Percentiles rank a stretch among this genome's conserved stretches.
These are phyloP conservation scores for Linaria vulgaris DNA, from an alignment of 257 asterid species.

Conservation along the genomic window DNA sequence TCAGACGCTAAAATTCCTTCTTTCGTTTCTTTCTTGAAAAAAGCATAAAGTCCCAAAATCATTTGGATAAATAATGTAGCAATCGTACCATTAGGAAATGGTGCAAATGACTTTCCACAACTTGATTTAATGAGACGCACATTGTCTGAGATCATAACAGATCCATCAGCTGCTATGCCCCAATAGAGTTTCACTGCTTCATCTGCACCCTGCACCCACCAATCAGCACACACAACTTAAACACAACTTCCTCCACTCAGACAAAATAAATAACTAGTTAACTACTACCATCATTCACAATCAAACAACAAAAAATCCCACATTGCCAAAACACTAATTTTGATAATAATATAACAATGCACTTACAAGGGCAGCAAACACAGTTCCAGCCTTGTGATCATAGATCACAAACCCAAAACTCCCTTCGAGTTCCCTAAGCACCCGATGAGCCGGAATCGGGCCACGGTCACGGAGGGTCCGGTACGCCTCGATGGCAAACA, in stretches of 20 bases:
- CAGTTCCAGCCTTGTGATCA: slow-evolving; percentile 70
- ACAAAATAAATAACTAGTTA: too few species aligned
- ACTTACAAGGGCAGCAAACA: slow-evolving; percentile 85
- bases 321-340: too few species aligned
- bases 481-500: slow-evolving; percentile 74
- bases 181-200: slow-evolving; percentile 59
- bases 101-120: slow-evolving; percentile 87
- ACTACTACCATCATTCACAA: too few species aligned
- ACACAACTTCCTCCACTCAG: too few species aligned
- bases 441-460: slow-evolving; percentile 92
- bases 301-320: too few species aligned
- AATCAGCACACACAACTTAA: neutral
- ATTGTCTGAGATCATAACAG: slow-evolving; percentile 83
- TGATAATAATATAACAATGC: too few species aligned
- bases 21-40: too few species aligned
- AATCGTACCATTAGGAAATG: slow-evolving; percentile 89
- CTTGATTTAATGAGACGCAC: slow-evolving; percentile 59
- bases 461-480: slow-evolving; percentile 87
- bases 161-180: slow-evolving; percentile 84
- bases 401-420: slow-evolving; percentile 84
- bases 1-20: too few species aligned
- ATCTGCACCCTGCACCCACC: slow-evolving; percentile 66
- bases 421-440: slow-evolving; percentile 84
- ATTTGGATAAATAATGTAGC: too few species aligned
- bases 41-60: too few species aligned